Percentiles rank a stretch among this genome's conserved stretches.
Evolutionary conservation across 805 yeast species (phyloP).

Genomic region (Nakazawaea peltata): DNA sequence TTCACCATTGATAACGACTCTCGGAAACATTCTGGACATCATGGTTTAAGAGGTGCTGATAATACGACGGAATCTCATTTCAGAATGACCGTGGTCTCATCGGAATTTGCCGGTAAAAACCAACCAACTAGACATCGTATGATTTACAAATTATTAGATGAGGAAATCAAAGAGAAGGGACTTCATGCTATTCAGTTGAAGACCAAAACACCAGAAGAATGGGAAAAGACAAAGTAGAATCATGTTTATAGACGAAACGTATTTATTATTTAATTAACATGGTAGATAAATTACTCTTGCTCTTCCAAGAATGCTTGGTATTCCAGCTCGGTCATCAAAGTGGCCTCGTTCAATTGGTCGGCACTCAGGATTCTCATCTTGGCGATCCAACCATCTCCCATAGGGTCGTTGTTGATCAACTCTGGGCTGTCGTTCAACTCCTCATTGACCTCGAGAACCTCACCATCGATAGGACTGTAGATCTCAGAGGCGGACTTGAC

Average conservation of each 20-base stretch:
- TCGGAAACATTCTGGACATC: conserved; percentile 81
- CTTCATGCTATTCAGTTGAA: conserved; percentile 85
- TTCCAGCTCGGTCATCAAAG: conserved; percentile 44
- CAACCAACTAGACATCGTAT: conserved; percentile 74
- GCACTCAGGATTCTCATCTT: conserved; percentile 53
- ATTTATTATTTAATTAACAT: neutral
- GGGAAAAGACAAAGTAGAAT: conserved; percentile 14
- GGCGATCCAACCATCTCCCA: conserved; percentile 92
- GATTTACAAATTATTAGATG: conserved; percentile 59
- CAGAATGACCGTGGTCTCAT: conserved; percentile 64
- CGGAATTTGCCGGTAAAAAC: conserved; percentile 53
- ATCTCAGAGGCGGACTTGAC: conserved; percentile 94
- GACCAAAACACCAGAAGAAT: conserved; percentile 67
- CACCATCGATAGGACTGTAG: conserved; percentile 81
- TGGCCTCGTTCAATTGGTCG: conserved; percentile 28
- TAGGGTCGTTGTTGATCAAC: conserved; percentile 78
- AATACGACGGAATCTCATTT: conserved; percentile 80
- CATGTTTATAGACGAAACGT: neutral
- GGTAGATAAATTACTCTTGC: conserved; percentile 23
- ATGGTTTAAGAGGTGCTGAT: conserved; percentile 65
- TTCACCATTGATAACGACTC: conserved; percentile 71
- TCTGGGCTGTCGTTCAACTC: conserved; percentile 63
- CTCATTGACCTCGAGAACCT: conserved; percentile 63
- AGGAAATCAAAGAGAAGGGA: conserved; percentile 63
- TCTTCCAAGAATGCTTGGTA: conserved; percentile 54